Percentiles rank a stretch among this genome's conserved stretches.
Evolutionary conservation across 2,329 filamentous ascomycete genomes (phyloP).

Genomic region (Aspergillus udagawae): DNA sequence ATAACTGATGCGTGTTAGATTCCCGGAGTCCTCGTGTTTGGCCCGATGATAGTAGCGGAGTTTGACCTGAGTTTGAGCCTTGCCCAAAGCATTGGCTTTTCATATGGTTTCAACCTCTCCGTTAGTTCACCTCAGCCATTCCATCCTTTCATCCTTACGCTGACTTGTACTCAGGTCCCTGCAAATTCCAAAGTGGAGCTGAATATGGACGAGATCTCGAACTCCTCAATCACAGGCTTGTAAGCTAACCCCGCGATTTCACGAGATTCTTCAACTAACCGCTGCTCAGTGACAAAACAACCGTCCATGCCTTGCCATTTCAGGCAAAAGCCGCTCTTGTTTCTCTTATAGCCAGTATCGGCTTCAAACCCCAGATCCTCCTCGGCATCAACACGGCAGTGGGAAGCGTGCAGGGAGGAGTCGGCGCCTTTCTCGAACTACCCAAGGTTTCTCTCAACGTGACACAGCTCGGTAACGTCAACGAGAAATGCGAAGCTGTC

Average conservation of each 20-base stretch:
- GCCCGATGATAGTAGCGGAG: conserved; percentile 12
- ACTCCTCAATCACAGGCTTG: conserved; percentile 29
- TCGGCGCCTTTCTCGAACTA: conserved; percentile 19
- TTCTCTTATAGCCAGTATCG: conserved; percentile 9
- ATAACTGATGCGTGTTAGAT: conserved; percentile 8
- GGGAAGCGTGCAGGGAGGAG: conserved; percentile 12
- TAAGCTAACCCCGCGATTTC: conserved; percentile 11
- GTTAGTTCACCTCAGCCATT: conserved; percentile 3
- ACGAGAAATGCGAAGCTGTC: conserved; percentile 16
- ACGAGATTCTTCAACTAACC: neutral
- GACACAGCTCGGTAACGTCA: conserved; percentile 12
- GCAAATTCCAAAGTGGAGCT: conserved; percentile 12
- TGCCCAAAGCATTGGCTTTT: conserved; percentile 12
- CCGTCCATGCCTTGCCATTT: conserved; percentile 14
- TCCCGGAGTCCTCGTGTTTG: conserved; percentile 17
- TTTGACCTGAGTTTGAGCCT: conserved; percentile 9
- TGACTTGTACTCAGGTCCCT: conserved; percentile 11
- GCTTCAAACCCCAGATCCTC: conserved; percentile 17
- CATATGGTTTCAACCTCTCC: conserved; percentile 17
- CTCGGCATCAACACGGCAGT: conserved; percentile 12
- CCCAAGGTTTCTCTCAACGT: conserved; percentile 19
- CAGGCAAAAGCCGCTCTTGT: conserved; percentile 7
- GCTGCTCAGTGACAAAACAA: conserved; percentile 11
- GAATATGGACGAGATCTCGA: conserved; percentile 10
- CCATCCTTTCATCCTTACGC: neutral